Base-by-base conservation (phyloP, 768 basidiomycete species). In the Phanerochaete sordida region DNA sequence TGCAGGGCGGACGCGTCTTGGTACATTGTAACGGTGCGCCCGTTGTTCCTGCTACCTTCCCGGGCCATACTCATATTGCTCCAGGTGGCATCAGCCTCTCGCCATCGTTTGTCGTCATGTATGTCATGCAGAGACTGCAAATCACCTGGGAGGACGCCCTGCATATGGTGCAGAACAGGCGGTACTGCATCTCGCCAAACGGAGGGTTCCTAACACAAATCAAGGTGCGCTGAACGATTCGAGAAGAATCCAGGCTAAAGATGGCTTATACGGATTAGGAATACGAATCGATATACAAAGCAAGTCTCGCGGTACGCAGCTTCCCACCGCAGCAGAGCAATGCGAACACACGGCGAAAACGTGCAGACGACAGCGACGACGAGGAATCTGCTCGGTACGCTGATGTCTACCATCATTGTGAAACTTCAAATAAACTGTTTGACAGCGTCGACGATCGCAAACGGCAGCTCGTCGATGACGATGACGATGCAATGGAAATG, bases 141-240 rank as follows among this genome's bases (percentile, higher is more conserved):
- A 74, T 93, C 28, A 85, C 86, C 39, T 94, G 90, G 88, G 92
- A 94, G 75, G 91, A 95, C 57, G 93, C 92, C 0, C 77, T 95
- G 50, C 91, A 93, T 67, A 74, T 90, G 68, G 93, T 95, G 3
- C 93, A 95, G 72, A 94, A 94, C 64, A 81, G 93, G 49, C 83
- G 94, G 47, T 97, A 96, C 67, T 97, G 94, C 72, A 95, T 95
- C 63, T 92, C 91, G 0, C 95, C 93, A 12, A 94, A 96, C 66
- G 86, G 88, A 15, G 94, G 93, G 2, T 97, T 97, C 74, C 72
- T 95, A 66, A 91, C 90, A 11, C 94, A 96, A 71, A 88, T 96
- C 70, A 95, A 96, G 83, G 91, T 89, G 58, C 27, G n/a, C n/a
- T n/a, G n/a, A n/a, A n/a, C n/a, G n/a, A n/a, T n/a, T n/a, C n/a